Percentiles rank a stretch among this genome's conserved stretches.
Conservation (phyloP, 306 rosid genomes). For the Clitoria ternatea region DNA sequence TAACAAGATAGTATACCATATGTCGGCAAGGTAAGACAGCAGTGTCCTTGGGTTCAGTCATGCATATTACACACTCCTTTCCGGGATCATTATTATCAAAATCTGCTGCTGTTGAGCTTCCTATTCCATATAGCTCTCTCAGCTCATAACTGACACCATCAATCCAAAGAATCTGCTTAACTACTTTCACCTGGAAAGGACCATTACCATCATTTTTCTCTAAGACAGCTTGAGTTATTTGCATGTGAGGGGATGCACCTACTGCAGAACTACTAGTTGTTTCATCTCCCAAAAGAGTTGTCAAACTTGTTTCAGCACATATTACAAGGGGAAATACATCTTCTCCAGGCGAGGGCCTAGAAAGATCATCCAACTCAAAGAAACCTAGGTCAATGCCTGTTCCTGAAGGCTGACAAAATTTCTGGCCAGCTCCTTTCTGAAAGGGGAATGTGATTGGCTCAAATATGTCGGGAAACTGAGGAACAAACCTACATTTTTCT, state of each 20-base stretch:
- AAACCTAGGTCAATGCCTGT: constrained; percentile 92
- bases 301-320: constrained; percentile 60
- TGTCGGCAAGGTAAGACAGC: constrained; percentile 91
- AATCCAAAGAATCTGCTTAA: constrained; percentile 80
- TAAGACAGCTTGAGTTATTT: constrained; percentile 84
- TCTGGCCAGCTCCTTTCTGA: constrained; percentile 77
- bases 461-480: constrained; percentile 61
- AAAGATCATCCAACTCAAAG: constrained; percentile 82
- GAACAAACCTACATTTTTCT: constrained; percentile 63
- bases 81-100: constrained; percentile 63
- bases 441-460: constrained; percentile 63
- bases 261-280: constrained; percentile 24
- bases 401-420: constrained; percentile 75
- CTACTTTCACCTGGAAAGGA: constrained; percentile 70
- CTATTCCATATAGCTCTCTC: constrained; percentile 83
- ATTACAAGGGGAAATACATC: constrained; percentile 78
- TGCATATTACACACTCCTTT: constrained; percentile 95
- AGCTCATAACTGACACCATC: constrained; percentile 80
- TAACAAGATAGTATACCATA: constrained; percentile 53
- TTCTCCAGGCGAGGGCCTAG: constrained; percentile 68
- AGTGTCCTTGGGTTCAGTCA: constrained; percentile 89
- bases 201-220: constrained; percentile 51
- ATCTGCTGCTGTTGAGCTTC: constrained; percentile 54
- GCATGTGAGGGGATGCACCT: constrained; percentile 59
- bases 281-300: constrained; percentile 37